Conservation (phyloP, 768 basidiomycete genomes). For the Rhodosporidiobolus odoratus region DNA sequence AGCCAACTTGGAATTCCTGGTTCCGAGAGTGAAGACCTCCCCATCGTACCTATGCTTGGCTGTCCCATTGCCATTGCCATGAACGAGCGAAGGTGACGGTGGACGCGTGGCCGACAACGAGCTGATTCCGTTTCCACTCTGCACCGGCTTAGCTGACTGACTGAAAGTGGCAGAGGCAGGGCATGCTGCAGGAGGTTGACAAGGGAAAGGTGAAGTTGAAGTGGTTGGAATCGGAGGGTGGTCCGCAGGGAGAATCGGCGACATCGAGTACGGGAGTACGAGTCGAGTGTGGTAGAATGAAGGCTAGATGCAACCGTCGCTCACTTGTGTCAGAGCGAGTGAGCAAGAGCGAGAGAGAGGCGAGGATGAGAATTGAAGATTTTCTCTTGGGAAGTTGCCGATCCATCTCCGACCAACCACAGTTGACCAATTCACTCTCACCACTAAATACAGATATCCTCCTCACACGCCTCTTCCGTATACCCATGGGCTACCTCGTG, state of each 20-base stretch:
- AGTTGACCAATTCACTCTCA: not conserved
- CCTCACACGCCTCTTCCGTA: not conserved
- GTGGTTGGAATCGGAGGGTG: constrained; percentile 33
- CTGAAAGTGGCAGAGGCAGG: constrained; percentile 1
- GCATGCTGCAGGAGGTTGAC: constrained; percentile 8
- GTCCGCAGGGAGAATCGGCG: constrained; percentile 12
- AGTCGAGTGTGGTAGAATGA: not conserved
- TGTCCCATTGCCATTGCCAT: not conserved
- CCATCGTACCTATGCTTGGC: not conserved
- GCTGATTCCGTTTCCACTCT: too few relatives aligned
- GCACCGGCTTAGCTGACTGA: not conserved
- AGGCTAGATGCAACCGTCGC: not conserved
- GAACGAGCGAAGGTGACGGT: not conserved
- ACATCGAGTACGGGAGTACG: not conserved
- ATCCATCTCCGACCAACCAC: not conserved
- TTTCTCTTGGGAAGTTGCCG: not conserved
- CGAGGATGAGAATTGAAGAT: too few relatives aligned
- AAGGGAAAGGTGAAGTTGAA: constrained; percentile 16
- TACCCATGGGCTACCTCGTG: too few relatives aligned
- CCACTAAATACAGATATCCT: too few relatives aligned
- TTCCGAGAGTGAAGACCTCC: constrained; percentile 61
- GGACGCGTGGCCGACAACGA: not conserved
- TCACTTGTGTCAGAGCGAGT: too few relatives aligned
- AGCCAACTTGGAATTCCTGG: constrained; percentile 79
- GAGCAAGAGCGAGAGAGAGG: too few relatives aligned